Evolutionary conservation across 345 rosid species (phyloP).

Genomic region (Lepidium aucheri): DNA sequence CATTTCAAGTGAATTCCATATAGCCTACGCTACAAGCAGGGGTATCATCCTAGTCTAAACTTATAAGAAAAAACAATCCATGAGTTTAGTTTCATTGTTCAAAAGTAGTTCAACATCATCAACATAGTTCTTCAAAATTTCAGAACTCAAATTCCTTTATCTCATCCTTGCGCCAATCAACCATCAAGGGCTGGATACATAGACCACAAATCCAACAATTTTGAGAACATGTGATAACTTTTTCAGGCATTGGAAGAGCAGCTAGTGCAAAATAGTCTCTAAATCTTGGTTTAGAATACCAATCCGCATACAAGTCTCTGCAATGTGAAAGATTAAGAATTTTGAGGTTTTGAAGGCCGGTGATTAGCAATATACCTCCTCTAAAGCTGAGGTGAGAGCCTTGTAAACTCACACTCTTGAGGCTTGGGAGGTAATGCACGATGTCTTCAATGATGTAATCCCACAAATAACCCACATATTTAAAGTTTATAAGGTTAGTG

Average conservation of each 20-base stretch:
- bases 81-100: too few relatives aligned
- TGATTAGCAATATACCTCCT: neutral
- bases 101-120: neutral
- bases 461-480: neutral
- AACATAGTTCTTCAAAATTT: neutral
- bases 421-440: neutral
- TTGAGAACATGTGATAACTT: neutral
- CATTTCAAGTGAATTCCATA: too few relatives aligned
- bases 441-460: neutral
- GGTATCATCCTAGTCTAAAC: too few relatives aligned
- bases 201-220: neutral
- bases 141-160: slow-evolving; percentile 4
- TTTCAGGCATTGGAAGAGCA: neutral
- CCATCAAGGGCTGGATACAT: too few relatives aligned
- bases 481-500: neutral
- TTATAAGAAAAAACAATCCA: too few relatives aligned
- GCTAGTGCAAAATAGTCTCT: too few relatives aligned
- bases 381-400: neutral
- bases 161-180: neutral
- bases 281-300: too few relatives aligned
- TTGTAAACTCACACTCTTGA: neutral
- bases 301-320: too few relatives aligned
- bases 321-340: neutral
- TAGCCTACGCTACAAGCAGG: too few relatives aligned
- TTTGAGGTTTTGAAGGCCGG: neutral